Base-by-base conservation (phyloP, 139 green algal genomes). In the Coccomyxa sp. region DNA sequence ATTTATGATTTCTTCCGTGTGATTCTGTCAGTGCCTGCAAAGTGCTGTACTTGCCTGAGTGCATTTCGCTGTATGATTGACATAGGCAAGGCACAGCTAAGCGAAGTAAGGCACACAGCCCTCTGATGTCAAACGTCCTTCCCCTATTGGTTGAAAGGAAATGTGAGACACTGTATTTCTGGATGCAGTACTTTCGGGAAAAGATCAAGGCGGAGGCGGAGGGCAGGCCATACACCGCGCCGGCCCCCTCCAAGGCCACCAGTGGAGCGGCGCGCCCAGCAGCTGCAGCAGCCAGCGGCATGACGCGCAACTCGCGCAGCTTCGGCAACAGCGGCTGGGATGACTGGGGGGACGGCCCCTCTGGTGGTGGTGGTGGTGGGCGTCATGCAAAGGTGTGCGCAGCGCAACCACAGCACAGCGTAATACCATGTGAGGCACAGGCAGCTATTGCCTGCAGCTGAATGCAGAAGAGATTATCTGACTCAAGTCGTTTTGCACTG, bases 171-270 rank as follows among this genome's bases (percentile, higher is more conserved):
- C 18, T 24, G 12, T 71, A 35, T 71, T 27, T 71, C 8, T 71
- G 58, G 18, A n/a, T 81, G 54, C 84, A 97, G 88, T 88, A 91
- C 40, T 98, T 91, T 78, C 86, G 95, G 0, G 93, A 98, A 31
- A 96, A 93, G 85, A 83, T 99, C 35, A 82, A 84, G 2, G 93
- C 93, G 0, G 86, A 92, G 39, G 88, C 91, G 16, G 93, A 98
- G 77, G 94, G 94, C 39, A 84, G 88, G 18, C 41, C 82, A 0
- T 99, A 93, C 82, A 92, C 78, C 0, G 76, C 89, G 1, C 95
- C 95, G 6, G 73, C 92, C 0, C 83, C 87, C 34, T 77, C 73
- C 55, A 83, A 71, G 79, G 81, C 50, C 37, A 33, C 70, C 39
- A 77, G 44, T 70, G 35, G 18, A 41, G 55, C 71, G 44, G 54